phyloP scores from a whole-genome alignment of 2,329 filamentous ascomycete genomes.

The Pestalotiopsis sp. region DNA sequence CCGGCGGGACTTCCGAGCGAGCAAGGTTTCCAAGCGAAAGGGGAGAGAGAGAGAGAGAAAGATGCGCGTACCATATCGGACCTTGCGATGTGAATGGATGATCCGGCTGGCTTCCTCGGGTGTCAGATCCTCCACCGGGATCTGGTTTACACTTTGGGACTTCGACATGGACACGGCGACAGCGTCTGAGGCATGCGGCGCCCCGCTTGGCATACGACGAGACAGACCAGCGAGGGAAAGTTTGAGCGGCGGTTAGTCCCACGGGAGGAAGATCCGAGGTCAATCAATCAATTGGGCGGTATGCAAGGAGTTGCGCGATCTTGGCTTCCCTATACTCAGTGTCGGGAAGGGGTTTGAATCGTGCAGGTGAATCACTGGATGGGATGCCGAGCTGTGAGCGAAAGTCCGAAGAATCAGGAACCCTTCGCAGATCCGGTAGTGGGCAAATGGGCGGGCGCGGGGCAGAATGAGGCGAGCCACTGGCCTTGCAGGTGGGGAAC shows the following conservation, averaged over 20 bases:
- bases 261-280: neutral
- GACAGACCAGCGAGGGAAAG: neutral
- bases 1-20: neutral
- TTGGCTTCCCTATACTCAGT: constrained; percentile 1
- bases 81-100: constrained; percentile 71
- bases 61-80: constrained; percentile 62
- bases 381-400: constrained; percentile 10
- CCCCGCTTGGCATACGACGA: constrained; percentile 10
- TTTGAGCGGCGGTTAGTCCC: neutral
- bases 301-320: neutral
- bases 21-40: neutral
- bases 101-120: constrained; percentile 70
- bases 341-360: neutral
- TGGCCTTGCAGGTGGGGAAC: neutral
- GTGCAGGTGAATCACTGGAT: neutral
- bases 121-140: constrained; percentile 59
- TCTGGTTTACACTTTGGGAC: constrained; percentile 35
- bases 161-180: constrained; percentile 29
- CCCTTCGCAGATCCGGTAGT: neutral
- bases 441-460: neutral
- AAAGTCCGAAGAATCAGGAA: constrained; percentile 12
- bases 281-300: constrained; percentile 5
- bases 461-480: constrained; percentile 7
- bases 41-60: too few relatives aligned
- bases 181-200: constrained; percentile 6